Conservation (phyloP, 2,329 filamentous ascomycete species). For the Aspergillus japonicus region DNA sequence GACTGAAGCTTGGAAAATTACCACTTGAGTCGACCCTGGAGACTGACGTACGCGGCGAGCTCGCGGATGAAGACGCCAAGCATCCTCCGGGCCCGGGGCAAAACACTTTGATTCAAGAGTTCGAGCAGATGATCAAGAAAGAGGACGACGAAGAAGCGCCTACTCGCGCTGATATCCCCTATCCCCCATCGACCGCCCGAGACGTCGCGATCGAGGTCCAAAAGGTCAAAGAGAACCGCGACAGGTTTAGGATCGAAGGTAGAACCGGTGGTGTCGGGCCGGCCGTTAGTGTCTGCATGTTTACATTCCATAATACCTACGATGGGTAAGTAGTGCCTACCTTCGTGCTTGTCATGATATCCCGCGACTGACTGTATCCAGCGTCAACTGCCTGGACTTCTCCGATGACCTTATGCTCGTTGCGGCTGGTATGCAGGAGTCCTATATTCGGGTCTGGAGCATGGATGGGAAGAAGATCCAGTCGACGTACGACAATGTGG, state of each 20-base stretch:
- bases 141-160: constrained; percentile 86
- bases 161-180: constrained; percentile 73
- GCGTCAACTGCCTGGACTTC: constrained; percentile 91
- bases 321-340: constrained; percentile 63
- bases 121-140: constrained; percentile 82
- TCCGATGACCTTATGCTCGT: constrained; percentile 86
- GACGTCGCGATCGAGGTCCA: constrained; percentile 94
- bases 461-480: constrained; percentile 79
- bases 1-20: constrained; percentile 74
- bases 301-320: constrained; percentile 95
- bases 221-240: constrained; percentile 87
- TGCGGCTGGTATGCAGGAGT: constrained; percentile 86
- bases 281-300: constrained; percentile 89
- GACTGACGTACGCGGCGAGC: constrained; percentile 80
- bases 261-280: constrained; percentile 80
- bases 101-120: constrained; percentile 77
- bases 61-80: constrained; percentile 79
- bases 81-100: constrained; percentile 70
- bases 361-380: constrained; percentile 35
- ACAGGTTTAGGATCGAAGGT: constrained; percentile 83
- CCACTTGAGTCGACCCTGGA: constrained; percentile 80
- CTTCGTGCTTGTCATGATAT: neutral
- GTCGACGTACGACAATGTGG: constrained; percentile 61
- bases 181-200: constrained; percentile 81
- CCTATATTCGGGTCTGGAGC: constrained; percentile 93